Evolutionary conservation across 495 filamentous ascomycete species (phyloP), one percentile per base, ranked within the genome.

Genomic region (Terfezia claveryi): DNA sequence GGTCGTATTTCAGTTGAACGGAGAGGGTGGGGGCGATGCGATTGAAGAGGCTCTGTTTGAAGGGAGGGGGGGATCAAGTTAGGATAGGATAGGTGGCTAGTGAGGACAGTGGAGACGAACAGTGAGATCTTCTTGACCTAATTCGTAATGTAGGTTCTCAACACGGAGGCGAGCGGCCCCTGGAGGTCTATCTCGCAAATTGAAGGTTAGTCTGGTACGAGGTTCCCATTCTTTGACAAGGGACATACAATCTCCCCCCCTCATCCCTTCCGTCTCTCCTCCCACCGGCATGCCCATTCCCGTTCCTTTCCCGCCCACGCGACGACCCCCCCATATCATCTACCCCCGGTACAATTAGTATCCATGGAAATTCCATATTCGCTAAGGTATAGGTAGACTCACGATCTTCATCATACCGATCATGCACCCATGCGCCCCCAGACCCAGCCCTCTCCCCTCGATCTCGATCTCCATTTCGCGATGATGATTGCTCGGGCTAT

Each of bases 101-200:
- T 20, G 20, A 14, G 2, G 17, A 37, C n/a, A 46, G 36, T 23
- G 14, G 53, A 23, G 41, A 57, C 71, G 52, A 76, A 89, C 89
- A 63, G 85, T 74, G 52, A 95, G 76, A 63, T 95, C 89, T 36
- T 78, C 79, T 67, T 89, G 82, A 23, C 82, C 86, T 55, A 95
- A 76, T 46, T 95, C 89, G 69, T 93, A 95, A 68, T 95, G 89
- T 51, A 95, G 69, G 66, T 94, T 94, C 58, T 93, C 86, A 51
- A 95, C 81, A 54, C 81, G 81, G 58, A 95, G 68, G 67, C 85
- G 88, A 52, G 80, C 73, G 61, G 60, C 58, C 10, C 63, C 82
- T 78, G 32, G 70, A 59, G 38, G 71, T 55, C n/a, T 75, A 68
- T 65, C 71, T 7, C 27, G 27, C 27, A 7, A 2, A 32, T 32